Percentiles rank a stretch among this genome's conserved stretches.
Evolutionary conservation across 345 rosid species (phyloP).

Genomic region (Orychophragmus violaceus): DNA sequence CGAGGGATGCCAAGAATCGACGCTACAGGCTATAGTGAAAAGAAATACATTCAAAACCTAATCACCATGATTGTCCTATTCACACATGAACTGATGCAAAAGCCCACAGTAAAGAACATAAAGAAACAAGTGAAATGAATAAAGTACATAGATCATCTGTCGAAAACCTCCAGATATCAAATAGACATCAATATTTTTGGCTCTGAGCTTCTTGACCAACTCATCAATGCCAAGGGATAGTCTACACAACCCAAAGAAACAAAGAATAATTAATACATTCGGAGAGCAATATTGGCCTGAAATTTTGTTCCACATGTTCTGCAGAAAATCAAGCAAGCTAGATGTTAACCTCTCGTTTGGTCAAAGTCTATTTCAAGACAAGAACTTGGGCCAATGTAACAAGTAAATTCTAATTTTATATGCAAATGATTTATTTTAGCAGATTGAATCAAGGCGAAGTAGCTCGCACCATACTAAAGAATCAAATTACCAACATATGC

Average conservation of each 20-base stretch:
- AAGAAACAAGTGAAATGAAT: neutral
- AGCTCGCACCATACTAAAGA: neutral
- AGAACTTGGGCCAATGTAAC: neutral
- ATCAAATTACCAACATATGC: neutral
- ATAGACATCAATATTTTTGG: conserved; percentile 53
- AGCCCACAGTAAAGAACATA: neutral
- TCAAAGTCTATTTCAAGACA: neutral
- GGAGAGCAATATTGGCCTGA: neutral
- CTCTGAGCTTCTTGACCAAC: conserved; percentile 69
- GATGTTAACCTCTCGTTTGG: conserved; percentile 2
- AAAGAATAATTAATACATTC: neutral
- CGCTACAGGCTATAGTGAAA: conserved; percentile 65
- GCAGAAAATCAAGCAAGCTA: conserved; percentile 10
- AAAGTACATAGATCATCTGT: conserved; percentile 88
- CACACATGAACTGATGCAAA: conserved; percentile 4
- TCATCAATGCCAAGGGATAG: conserved; percentile 80
- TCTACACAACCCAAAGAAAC: conserved; percentile 36
- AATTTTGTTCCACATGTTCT: conserved; percentile 6
- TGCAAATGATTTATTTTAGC: neutral
- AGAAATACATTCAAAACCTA: neutral
- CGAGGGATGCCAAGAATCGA: conserved; percentile 74
- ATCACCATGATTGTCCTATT: conserved; percentile 1
- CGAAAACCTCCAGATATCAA: conserved; percentile 95
- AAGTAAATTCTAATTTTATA: neutral
- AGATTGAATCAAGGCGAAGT: neutral